phyloP scores from a whole-genome alignment of 768 basidiomycete genomes.

The Trametes elegans region DNA sequence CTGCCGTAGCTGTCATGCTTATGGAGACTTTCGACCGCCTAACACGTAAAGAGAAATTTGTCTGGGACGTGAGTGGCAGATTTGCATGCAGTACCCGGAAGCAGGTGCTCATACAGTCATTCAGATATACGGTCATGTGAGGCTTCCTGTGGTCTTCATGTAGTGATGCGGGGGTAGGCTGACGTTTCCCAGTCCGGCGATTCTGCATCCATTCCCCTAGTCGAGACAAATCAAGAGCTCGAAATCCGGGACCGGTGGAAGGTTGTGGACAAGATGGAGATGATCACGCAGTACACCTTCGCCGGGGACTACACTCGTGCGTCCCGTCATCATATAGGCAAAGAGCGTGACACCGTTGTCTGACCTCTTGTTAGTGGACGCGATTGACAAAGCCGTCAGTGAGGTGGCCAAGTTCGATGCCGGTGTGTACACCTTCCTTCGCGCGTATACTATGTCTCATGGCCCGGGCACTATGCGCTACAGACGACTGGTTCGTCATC shows the following conservation, averaged over 20 bases:
- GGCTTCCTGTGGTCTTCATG: too few species aligned
- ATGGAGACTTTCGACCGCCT: constrained; percentile 70
- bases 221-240: constrained; percentile 45
- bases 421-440: too few species aligned
- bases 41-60: constrained; percentile 65
- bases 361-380: constrained; percentile 47
- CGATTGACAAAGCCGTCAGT: constrained; percentile 59
- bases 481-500: constrained; percentile 73
- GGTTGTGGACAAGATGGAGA: constrained; percentile 65
- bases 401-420: constrained; percentile 63
- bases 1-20: constrained; percentile 57
- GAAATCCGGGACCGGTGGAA: constrained; percentile 65
- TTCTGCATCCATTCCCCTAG: constrained; percentile 52
- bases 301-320: constrained; percentile 64
- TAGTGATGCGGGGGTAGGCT: too few species aligned
- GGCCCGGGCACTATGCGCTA: not conserved
- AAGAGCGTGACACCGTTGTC: not conserved
- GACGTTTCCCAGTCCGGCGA: constrained; percentile 52
- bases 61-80: constrained; percentile 62
- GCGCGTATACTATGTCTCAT: too few species aligned
- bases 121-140: constrained; percentile 65
- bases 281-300: constrained; percentile 67
- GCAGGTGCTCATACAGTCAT: not conserved
- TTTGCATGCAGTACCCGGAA: not conserved
- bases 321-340: not conserved